These are phyloP conservation scores for Aspergillus hortae DNA, from an alignment of 2,329 filamentous ascomycete species.

Conservation along the genomic window DNA sequence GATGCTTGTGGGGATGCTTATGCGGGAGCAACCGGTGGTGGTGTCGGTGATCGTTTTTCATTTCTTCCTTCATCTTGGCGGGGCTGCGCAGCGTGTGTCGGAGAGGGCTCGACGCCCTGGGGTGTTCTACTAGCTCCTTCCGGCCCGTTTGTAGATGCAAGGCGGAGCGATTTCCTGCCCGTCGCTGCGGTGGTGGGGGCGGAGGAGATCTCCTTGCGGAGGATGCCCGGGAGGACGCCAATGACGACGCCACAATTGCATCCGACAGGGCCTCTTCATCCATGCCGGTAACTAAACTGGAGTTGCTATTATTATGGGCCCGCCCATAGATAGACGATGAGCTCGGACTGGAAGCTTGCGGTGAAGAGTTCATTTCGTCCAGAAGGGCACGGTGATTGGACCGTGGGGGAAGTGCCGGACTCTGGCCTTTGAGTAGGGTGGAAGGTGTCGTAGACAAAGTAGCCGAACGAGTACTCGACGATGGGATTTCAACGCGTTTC, in stretches of 20 bases:
- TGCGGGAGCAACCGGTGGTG: conserved; percentile 35
- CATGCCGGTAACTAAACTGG: conserved; percentile 21
- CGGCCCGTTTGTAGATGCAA: conserved; percentile 32
- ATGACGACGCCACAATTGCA: conserved; percentile 46
- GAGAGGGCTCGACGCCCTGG: conserved; percentile 37
- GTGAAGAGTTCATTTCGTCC: conserved; percentile 8
- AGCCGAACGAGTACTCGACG: conserved; percentile 14
- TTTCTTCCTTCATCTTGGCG: conserved; percentile 34
- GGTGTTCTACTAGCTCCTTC: conserved; percentile 25
- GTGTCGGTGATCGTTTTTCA: conserved; percentile 25
- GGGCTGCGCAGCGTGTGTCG: conserved; percentile 42
- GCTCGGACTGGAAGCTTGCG: conserved; percentile 23
- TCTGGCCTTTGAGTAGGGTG: conserved; percentile 15
- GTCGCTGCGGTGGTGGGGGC: conserved; percentile 36
- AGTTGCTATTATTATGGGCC: conserved; percentile 22
- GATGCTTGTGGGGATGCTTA: conserved; percentile 47
- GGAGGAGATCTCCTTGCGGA: conserved; percentile 37
- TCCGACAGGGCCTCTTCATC: conserved; percentile 41
- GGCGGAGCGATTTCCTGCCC: conserved; percentile 35
- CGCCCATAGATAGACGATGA: conserved; percentile 22
- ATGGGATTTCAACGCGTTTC: not conserved
- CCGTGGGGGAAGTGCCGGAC: conserved; percentile 26
- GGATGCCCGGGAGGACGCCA: conserved; percentile 41
- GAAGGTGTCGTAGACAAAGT: conserved; percentile 11
- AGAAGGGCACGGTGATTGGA: conserved; percentile 11